phyloP scores from a whole-genome alignment of 768 basidiomycete genomes.

The Trichaptum fuscoviolaceum region DNA sequence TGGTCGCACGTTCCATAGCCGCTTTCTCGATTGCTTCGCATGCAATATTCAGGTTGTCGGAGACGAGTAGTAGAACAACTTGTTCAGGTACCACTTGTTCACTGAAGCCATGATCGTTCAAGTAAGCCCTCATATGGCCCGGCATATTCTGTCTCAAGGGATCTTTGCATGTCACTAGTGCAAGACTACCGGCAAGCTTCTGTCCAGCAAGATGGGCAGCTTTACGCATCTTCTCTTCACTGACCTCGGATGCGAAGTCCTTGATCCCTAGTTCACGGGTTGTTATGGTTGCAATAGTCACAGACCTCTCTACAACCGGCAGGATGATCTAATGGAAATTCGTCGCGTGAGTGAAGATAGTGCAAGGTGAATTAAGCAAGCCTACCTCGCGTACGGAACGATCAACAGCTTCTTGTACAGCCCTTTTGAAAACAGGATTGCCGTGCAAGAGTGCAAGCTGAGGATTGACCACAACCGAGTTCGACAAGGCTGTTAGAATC shows the following conservation, averaged over 20 bases:
- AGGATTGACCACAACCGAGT: slow-evolving; percentile 70
- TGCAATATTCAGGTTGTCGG: slow-evolving; percentile 90
- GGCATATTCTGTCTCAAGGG: slow-evolving; percentile 90
- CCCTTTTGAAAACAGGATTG: slow-evolving; percentile 84
- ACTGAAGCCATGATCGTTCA: slow-evolving; percentile 83
- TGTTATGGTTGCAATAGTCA: slow-evolving; percentile 97
- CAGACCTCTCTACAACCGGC: slow-evolving; percentile 96
- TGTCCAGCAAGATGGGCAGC: slow-evolving; percentile 96
- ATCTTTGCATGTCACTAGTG: slow-evolving; percentile 97
- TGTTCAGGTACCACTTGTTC: slow-evolving; percentile 85
- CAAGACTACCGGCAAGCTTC: slow-evolving; percentile 93
- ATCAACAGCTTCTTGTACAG: slow-evolving; percentile 87
- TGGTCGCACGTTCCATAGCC: slow-evolving; percentile 92
- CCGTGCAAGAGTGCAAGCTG: slow-evolving; percentile 69
- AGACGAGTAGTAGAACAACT: slow-evolving; percentile 71
- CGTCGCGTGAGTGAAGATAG: background rate
- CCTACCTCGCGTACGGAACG: slow-evolving; percentile 89
- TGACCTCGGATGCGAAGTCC: slow-evolving; percentile 91
- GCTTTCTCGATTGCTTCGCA: slow-evolving; percentile 95
- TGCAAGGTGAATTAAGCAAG: slow-evolving; percentile 8
- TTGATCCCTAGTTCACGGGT: slow-evolving; percentile 92
- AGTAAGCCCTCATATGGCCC: slow-evolving; percentile 76
- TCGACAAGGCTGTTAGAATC: slow-evolving; percentile 65
- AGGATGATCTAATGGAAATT: slow-evolving; percentile 67
- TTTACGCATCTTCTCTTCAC: slow-evolving; percentile 84